Evolutionary conservation across 495 filamentous ascomycete genomes (phyloP), one percentile per base, ranked within the genome.

Genomic region (Xylaria grammica): DNA sequence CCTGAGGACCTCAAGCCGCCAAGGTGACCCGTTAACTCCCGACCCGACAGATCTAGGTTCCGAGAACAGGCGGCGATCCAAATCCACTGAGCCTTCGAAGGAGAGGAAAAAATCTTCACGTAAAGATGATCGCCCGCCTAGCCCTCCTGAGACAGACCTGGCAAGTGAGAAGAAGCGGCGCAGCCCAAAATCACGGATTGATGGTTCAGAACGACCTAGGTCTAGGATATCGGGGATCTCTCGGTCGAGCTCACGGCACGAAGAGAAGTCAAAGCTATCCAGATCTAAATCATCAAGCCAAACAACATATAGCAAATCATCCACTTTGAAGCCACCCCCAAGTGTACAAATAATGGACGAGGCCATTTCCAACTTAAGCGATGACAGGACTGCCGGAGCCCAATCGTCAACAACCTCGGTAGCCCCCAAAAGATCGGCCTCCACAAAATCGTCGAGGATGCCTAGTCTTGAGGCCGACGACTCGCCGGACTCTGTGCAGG

Each of bases 21-120:
- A 75, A 60, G 72, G 74, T 6, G 83, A 84, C 60, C 89, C 88
- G 34, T 88, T 87, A 60, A 95, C 92, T 0, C 92, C 92, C 17
- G 90, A 94, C 59, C 81, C 90, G 34, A 95, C 92, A 40, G 92
- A 95, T 69, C 71, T 94, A 11, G 87, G 89, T 36, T 78, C 83
- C 55, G 79, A 75, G 53, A 79, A 84, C 26, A 73, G 72, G 64
- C 73, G 68, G 60, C 75, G 75, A 66, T 81, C 74, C 44, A 80
- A 80, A 63, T 78, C 76, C 44, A 63, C 45, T 44, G 77, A 74
- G 42, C 65, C 46, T 26, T 77, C 77, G 13, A 60, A 46, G 7
- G 58, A 71, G 2, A 69, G 68, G 11, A 65, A 62, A 42, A 73
- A 78, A 57, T 72, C 72, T 11, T 56, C 76, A 6, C 71, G 67